phyloP scores from a whole-genome alignment of 2,329 filamentous ascomycete genomes.

The Pseudomassariella vexata region DNA sequence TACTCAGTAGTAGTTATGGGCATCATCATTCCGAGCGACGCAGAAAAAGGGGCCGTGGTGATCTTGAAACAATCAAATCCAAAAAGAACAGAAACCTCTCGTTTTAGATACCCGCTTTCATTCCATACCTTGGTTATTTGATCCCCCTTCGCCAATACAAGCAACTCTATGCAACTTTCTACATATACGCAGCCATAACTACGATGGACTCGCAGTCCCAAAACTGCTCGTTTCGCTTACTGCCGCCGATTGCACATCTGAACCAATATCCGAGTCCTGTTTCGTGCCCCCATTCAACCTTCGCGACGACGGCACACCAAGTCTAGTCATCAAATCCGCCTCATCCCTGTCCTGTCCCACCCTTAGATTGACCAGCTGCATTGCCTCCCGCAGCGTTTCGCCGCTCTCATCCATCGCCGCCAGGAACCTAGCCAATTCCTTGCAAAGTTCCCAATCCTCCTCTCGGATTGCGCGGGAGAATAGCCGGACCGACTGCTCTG shows the following conservation, averaged over 20 bases:
- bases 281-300: conserved; percentile 18
- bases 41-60: too few species aligned
- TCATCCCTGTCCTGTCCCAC: conserved; percentile 27
- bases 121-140: too few species aligned
- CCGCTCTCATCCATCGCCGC: conserved; percentile 88
- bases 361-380: conserved; percentile 53
- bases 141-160: too few species aligned
- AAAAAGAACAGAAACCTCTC: too few species aligned
- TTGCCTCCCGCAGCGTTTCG: conserved; percentile 66
- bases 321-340: conserved; percentile 22
- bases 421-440: conserved; percentile 89
- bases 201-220: conserved; percentile 23
- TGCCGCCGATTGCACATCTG: conserved; percentile 21
- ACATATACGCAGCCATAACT: too few species aligned
- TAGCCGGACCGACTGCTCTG: conserved; percentile 74
- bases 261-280: conserved; percentile 23
- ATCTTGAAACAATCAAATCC: too few species aligned
- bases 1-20: too few species aligned
- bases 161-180: too few species aligned
- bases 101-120: too few species aligned
- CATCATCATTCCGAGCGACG: too few species aligned
- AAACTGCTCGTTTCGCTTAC: conserved; percentile 25
- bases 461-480: conserved; percentile 76
- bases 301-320: conserved; percentile 25
- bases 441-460: conserved; percentile 92